These are phyloP conservation scores for Mollisia scopiformis DNA, from an alignment of 2,329 filamentous ascomycete genomes.

Conservation along the genomic window DNA sequence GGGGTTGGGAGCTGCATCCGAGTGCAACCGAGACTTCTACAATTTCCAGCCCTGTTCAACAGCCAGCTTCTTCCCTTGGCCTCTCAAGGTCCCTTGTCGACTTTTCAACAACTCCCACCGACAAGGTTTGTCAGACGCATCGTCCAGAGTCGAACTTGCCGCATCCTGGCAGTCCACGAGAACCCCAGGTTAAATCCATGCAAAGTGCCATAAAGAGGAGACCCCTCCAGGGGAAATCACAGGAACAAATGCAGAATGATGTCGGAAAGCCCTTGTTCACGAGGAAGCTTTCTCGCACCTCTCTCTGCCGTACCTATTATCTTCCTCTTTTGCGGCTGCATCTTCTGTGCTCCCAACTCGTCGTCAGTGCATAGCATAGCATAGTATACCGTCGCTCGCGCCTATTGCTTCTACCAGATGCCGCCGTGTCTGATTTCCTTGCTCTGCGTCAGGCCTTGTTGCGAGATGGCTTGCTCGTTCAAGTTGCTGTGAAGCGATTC, in stretches of 20 bases:
- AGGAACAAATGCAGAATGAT: slow-evolving; percentile 13
- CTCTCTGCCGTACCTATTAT: too few relatives aligned
- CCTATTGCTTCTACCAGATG: neutral
- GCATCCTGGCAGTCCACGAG: slow-evolving; percentile 30
- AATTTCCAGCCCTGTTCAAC: slow-evolving; percentile 27
- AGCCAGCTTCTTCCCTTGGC: slow-evolving; percentile 12
- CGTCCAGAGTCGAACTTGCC: slow-evolving; percentile 19
- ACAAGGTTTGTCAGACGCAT: slow-evolving; percentile 24
- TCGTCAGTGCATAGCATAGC: neutral
- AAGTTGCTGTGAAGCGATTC: neutral
- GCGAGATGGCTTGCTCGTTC: neutral
- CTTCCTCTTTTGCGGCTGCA: too few relatives aligned
- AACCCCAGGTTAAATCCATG: slow-evolving; percentile 25
- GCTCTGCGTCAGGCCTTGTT: neutral
- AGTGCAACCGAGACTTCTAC: slow-evolving; percentile 21
- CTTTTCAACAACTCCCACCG: slow-evolving; percentile 22
- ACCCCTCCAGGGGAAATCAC: slow-evolving; percentile 8
- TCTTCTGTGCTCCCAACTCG: neutral
- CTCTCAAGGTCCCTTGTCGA: slow-evolving; percentile 16
- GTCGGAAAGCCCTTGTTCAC: slow-evolving; percentile 13
- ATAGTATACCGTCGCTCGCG: too few relatives aligned
- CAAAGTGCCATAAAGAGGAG: neutral
- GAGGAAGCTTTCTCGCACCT: slow-evolving; percentile 8
- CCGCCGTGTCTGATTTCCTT: neutral
- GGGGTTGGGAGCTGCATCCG: slow-evolving; percentile 15